A percentile compares a stretch with the other conserved stretches of the same genome.
These are phyloP conservation scores for Cyberlindnera veronae DNA, from an alignment of 805 yeast species.

Conservation along the genomic window DNA sequence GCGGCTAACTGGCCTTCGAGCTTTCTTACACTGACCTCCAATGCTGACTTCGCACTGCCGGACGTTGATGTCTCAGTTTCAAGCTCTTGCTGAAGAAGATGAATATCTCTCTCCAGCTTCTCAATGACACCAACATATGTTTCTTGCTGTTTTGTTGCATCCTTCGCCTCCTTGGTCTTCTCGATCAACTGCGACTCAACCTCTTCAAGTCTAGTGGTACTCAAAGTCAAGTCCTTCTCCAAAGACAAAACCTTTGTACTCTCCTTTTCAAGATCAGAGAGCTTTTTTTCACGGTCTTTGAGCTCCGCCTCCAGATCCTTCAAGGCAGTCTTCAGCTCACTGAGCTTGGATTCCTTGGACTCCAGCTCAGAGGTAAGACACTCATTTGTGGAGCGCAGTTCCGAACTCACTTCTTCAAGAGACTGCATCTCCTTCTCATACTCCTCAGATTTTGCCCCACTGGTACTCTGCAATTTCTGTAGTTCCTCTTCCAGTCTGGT, in stretches of 20 bases:
- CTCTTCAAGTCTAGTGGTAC: background rate
- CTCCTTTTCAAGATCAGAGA: constrained; percentile 1
- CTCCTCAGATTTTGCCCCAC: constrained; percentile 4
- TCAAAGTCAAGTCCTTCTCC: constrained; percentile 1
- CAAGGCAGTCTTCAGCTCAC: constrained; percentile 5
- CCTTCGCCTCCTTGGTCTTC: constrained; percentile 3
- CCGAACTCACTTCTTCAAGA: constrained; percentile 16
- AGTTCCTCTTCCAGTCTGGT: constrained; percentile 37
- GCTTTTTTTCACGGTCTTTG: constrained; percentile 1
- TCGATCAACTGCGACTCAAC: too few species aligned
- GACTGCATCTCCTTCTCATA: constrained; percentile 13
- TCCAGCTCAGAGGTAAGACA: constrained; percentile 6
- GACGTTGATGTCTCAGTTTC: background rate
- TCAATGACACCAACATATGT: background rate
- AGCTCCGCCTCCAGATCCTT: background rate
- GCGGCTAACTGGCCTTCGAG: background rate
- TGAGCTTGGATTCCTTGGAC: constrained; percentile 7
- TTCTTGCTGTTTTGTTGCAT: constrained; percentile 2
- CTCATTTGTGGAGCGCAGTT: constrained; percentile 12
- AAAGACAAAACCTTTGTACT: background rate
- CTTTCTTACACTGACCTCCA: constrained; percentile 1
- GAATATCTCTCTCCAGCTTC: constrained; percentile 5
- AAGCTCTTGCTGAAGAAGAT: background rate
- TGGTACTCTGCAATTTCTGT: constrained; percentile 12
- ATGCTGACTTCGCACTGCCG: background rate